Conservation (phyloP, 805 yeast genomes). For the Gaillardinia entomophila region DNA sequence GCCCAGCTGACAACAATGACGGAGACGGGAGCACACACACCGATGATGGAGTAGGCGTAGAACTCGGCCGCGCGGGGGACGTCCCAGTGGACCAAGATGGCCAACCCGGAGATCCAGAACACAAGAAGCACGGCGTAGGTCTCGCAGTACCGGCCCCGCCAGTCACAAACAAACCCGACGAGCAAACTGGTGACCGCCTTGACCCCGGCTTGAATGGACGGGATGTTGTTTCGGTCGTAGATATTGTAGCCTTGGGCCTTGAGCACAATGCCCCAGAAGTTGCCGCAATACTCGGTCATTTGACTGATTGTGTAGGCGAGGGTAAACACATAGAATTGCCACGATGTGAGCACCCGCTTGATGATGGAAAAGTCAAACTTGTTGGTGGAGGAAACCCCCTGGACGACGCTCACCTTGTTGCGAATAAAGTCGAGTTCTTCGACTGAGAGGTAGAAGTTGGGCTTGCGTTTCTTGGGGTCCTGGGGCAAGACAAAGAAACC, state of each 20-base stretch:
- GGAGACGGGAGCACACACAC: conserved; percentile 2
- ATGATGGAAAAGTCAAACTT: not conserved
- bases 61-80: conserved; percentile 2
- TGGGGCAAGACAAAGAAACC: conserved; percentile 60
- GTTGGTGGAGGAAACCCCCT: not conserved
- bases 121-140: not conserved
- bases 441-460: conserved; percentile 28
- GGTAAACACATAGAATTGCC: not conserved
- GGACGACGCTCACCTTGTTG: not conserved
- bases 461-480: conserved; percentile 36
- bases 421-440: conserved; percentile 39
- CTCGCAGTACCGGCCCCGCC: conserved; percentile 2
- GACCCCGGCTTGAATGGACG: conserved; percentile 2
- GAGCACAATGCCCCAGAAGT: conserved; percentile 9
- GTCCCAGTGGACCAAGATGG: conserved; percentile 1
- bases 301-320: not conserved
- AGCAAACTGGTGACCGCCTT: conserved; percentile 1
- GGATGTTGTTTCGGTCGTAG: conserved; percentile 3
- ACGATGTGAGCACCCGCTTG: not conserved
- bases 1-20: conserved; percentile 3
- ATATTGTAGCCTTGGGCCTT: conserved; percentile 1
- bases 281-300: not conserved
- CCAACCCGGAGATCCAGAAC: conserved; percentile 1
- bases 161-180: conserved; percentile 1
- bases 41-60: conserved; percentile 2